phyloP scores from a whole-genome alignment of 371 early-diverging fungal genomes.

The Funneliformis caledonium region DNA sequence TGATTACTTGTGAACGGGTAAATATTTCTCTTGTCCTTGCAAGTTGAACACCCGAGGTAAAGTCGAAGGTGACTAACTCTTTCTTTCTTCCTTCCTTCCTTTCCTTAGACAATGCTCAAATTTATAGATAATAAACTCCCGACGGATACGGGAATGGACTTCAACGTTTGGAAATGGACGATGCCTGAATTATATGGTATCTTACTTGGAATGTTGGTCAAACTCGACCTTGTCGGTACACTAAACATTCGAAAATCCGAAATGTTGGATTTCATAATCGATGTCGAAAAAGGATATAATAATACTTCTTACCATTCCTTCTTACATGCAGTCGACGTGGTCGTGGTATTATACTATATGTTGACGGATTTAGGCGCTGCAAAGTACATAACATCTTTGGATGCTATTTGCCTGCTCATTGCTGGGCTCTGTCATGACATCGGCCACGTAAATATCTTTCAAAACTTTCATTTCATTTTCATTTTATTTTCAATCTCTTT shows the following conservation, averaged over 20 bases:
- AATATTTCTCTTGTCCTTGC: background rate
- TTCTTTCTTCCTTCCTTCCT: background rate
- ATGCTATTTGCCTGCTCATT: conserved; percentile 75
- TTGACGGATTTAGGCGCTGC: conserved; percentile 65
- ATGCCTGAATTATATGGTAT: conserved; percentile 43
- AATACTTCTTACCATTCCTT: conserved; percentile 89
- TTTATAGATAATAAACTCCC: conserved; percentile 24
- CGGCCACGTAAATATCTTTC: conserved; percentile 75
- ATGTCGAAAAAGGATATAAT: conserved; percentile 79
- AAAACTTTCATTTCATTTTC: background rate
- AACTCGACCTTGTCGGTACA: conserved; percentile 60
- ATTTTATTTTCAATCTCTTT: background rate
- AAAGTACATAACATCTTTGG: conserved; percentile 67
- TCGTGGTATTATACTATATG: conserved; percentile 78
- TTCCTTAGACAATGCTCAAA: conserved; percentile 37
- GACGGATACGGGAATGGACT: conserved; percentile 15
- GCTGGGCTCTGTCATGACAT: conserved; percentile 92
- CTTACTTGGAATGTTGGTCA: conserved; percentile 53
- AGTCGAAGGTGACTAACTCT: background rate
- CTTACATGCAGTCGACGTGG: conserved; percentile 87
- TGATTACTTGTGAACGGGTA: conserved; percentile 34
- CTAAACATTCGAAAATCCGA: conserved; percentile 65
- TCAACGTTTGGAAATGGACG: conserved; percentile 42
- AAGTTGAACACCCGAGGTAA: background rate
- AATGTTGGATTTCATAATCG: conserved; percentile 80